phyloP scores from a whole-genome alignment of 2,329 filamentous ascomycete species.

The Lanzia echinophila region DNA sequence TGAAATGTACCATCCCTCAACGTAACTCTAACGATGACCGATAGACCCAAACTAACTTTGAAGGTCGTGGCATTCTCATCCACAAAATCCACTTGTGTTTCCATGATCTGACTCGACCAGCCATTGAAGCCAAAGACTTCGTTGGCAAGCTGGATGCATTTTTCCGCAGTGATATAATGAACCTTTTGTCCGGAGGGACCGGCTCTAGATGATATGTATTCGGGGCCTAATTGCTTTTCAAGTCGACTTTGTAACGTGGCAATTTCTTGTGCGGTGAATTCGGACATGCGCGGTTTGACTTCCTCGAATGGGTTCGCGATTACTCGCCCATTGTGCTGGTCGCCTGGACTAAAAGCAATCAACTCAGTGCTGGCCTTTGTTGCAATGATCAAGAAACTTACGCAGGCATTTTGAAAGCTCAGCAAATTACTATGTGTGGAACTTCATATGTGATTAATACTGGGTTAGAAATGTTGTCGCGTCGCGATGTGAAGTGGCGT shows the following conservation, averaged over 20 bases:
- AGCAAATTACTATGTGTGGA: constrained; percentile 1
- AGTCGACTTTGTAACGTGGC: constrained; percentile 79
- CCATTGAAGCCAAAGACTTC: constrained; percentile 96
- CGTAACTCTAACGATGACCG: constrained; percentile 85
- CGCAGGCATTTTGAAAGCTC: constrained; percentile 38
- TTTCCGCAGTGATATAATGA: constrained; percentile 92
- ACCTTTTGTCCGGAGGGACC: constrained; percentile 81
- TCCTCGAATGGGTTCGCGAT: constrained; percentile 79
- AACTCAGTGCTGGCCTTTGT: constrained; percentile 1
- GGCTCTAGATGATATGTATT: constrained; percentile 83
- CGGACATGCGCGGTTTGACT: constrained; percentile 56
- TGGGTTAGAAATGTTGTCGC: background rate
- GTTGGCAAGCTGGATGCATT: constrained; percentile 90
- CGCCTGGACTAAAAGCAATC: constrained; percentile 50
- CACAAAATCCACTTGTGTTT: constrained; percentile 91
- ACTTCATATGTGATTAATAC: background rate
- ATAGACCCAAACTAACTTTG: constrained; percentile 78
- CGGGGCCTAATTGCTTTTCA: constrained; percentile 89
- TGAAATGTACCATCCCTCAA: constrained; percentile 92
- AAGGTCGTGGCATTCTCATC: constrained; percentile 75
- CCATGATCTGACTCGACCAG: constrained; percentile 94
- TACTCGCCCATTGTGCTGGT: constrained; percentile 50
- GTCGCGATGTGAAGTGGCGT: background rate
- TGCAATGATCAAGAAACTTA: constrained; percentile 26
- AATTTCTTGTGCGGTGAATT: constrained; percentile 86